Evolutionary conservation across 108 stramenopile genomes (phyloP), one percentile per base, ranked within the genome.

Genomic region (Aurantiochytrium sp.): DNA sequence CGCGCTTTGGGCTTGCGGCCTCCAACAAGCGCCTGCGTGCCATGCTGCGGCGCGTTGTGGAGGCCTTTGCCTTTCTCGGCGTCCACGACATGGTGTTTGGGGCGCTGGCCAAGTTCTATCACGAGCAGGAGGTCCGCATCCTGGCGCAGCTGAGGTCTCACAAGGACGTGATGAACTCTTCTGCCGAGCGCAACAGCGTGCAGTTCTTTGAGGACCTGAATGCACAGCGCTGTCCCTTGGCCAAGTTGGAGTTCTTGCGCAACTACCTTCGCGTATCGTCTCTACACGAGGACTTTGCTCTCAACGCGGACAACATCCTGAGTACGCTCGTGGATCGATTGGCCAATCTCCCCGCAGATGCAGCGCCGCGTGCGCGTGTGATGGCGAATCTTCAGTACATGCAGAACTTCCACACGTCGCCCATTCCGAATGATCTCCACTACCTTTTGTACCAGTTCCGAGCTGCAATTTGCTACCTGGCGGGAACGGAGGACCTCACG

Each of bases 381-480:
- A 6, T 81, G 73, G 73, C 73, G n/a, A 81, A 81, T 48, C 27
- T 81, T 24, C 73, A 81, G 36, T 81, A 81, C 73, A 81, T 81
- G 39, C 73, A 48, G 39, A 48, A 19, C 1, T 81, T 81, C 32
- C 45, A 48, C 32, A 30, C 45, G 24, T 48, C 42, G 42, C 2
- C 73, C 45, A 48, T 48, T 15, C 73, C 73, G 6, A 81, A 81
- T 42, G 45, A 81, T 30, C 73, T 81, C 10, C 73, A 1, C 39
- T 81, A 81, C 30, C 73, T 81, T 41, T 12, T 48, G 1, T 81
- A 48, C 30, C 73, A 81, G 24, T 81, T 81, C 32, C 73, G 45
- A 6, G 73, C 73, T 48, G 73, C 73, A 2, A 48, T 81, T 27
- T 81, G 73, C 73, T 81, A 22, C 39, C 27, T 81, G 1, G 15